Conservation (phyloP, 306 rosid genomes). For the Dicorynia guianensis region DNA sequence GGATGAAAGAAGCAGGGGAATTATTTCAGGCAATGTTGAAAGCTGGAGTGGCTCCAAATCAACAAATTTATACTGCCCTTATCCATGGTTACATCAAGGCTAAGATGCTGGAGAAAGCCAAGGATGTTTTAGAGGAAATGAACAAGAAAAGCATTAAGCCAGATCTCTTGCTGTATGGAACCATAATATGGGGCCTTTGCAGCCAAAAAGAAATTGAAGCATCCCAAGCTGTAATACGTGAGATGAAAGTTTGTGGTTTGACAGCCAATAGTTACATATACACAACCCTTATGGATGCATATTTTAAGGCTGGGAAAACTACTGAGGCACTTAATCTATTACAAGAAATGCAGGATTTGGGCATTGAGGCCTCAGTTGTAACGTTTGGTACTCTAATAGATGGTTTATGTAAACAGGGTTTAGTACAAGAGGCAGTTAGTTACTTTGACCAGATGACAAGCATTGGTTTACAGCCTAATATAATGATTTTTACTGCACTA, state of each 20-base stretch:
- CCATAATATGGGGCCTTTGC: slow-evolving; percentile 81
- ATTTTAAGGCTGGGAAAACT: slow-evolving; percentile 78
- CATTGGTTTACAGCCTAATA: slow-evolving; percentile 77
- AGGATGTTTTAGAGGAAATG: slow-evolving; percentile 68
- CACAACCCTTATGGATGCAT: slow-evolving; percentile 83
- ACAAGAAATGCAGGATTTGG: slow-evolving; percentile 72
- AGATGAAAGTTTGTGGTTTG: slow-evolving; percentile 69
- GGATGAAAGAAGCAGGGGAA: slow-evolving; percentile 78
- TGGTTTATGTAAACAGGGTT: slow-evolving; percentile 88
- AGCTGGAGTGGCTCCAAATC: slow-evolving; percentile 70
- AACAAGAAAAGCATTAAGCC: slow-evolving; percentile 67
- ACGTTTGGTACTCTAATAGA: slow-evolving; percentile 84
- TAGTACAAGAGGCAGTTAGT: slow-evolving; percentile 68
- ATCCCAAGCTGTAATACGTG: slow-evolving; percentile 57
- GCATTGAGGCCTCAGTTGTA: slow-evolving; percentile 68
- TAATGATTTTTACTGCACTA: slow-evolving; percentile 78
- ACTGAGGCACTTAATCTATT: slow-evolving; percentile 65
- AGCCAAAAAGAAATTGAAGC: slow-evolving; percentile 71
- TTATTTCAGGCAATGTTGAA: slow-evolving; percentile 66
- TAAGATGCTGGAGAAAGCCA: slow-evolving; percentile 64
- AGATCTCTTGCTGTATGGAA: slow-evolving; percentile 73
- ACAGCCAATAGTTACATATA: slow-evolving; percentile 69
- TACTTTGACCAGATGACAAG: slow-evolving; percentile 66
- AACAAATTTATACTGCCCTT: slow-evolving; percentile 67
- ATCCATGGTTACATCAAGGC: slow-evolving; percentile 86